Evolutionary conservation across 2,329 filamentous ascomycete genomes (phyloP).

Genomic region (Tricladium varicosporioides): DNA sequence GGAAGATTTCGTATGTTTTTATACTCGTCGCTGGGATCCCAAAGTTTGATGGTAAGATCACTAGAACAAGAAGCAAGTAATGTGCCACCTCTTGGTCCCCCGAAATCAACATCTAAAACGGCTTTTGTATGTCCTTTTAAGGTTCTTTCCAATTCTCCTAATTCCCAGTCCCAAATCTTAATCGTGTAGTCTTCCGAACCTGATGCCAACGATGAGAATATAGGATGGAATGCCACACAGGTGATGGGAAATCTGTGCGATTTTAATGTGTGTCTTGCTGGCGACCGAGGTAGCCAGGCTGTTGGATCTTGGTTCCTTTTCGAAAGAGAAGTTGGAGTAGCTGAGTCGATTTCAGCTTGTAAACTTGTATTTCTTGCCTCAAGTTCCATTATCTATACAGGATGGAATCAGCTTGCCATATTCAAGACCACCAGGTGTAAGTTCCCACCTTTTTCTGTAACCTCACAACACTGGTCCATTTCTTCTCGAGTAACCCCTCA

Average conservation of each 20-base stretch:
- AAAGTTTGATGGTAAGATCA: constrained; percentile 91
- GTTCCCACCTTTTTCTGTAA: constrained; percentile 83
- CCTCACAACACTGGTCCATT: constrained; percentile 94
- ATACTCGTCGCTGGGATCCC: constrained; percentile 90
- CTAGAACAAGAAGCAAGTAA: constrained; percentile 70
- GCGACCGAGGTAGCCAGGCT: constrained; percentile 82
- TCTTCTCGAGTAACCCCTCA: constrained; percentile 91
- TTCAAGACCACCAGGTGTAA: background rate
- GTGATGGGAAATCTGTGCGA: constrained; percentile 80
- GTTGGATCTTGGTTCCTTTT: constrained; percentile 79
- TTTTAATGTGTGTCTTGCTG: constrained; percentile 77
- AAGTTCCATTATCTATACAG: constrained; percentile 80
- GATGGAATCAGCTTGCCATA: constrained; percentile 11
- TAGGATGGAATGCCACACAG: constrained; percentile 87
- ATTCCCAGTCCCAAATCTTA: constrained; percentile 97
- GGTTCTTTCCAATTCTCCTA: constrained; percentile 85
- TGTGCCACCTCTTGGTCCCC: constrained; percentile 76
- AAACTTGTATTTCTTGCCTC: constrained; percentile 71
- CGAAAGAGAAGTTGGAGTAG: constrained; percentile 72
- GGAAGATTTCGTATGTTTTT: constrained; percentile 91
- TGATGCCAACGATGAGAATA: constrained; percentile 86
- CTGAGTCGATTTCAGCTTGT: constrained; percentile 80
- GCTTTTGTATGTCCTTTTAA: constrained; percentile 90
- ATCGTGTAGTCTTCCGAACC: constrained; percentile 92
- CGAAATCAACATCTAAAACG: constrained; percentile 86